Conservation (phyloP, 1,284 basidiomycete species). For the Mycena sp. region DNA sequence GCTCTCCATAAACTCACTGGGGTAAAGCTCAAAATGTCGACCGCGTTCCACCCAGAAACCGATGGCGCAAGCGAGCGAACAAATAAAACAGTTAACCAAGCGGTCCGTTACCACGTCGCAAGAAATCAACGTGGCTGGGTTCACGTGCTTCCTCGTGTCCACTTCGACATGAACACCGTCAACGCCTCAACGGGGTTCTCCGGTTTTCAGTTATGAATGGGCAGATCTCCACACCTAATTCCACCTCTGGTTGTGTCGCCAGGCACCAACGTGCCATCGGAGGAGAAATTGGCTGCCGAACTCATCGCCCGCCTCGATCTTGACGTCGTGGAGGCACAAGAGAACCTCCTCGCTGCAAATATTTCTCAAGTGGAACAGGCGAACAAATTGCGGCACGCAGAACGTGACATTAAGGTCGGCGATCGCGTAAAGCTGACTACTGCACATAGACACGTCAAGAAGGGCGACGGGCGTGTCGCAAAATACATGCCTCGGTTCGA, state of each 20-base stretch:
- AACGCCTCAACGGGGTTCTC: conserved; percentile 42
- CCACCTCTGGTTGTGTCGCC: conserved; percentile 28
- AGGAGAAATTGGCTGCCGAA: background rate
- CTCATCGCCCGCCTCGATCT: conserved; percentile 12
- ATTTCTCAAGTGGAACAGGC: too few relatives aligned
- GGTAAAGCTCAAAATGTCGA: conserved; percentile 41
- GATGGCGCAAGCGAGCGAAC: conserved; percentile 28
- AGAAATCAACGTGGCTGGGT: conserved; percentile 49
- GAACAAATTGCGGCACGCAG: too few relatives aligned
- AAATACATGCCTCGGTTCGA: too few relatives aligned
- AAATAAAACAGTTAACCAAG: conserved; percentile 26
- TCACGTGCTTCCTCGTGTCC: conserved; percentile 41
- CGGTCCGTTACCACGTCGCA: conserved; percentile 31
- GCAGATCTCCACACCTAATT: conserved; percentile 35
- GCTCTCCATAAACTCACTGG: conserved; percentile 36
- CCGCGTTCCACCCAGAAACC: conserved; percentile 45
- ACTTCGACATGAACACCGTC: conserved; percentile 49
- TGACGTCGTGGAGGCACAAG: too few relatives aligned
- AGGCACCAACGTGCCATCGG: background rate
- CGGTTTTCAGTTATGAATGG: conserved; percentile 42
- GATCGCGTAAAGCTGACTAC: too few relatives aligned
- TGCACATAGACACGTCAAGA: too few relatives aligned
- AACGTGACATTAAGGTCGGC: too few relatives aligned
- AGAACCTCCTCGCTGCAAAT: too few relatives aligned
- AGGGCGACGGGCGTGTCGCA: too few relatives aligned